Conservation (phyloP, 148 eudicot species). For the Fallopia convolvulus region DNA sequence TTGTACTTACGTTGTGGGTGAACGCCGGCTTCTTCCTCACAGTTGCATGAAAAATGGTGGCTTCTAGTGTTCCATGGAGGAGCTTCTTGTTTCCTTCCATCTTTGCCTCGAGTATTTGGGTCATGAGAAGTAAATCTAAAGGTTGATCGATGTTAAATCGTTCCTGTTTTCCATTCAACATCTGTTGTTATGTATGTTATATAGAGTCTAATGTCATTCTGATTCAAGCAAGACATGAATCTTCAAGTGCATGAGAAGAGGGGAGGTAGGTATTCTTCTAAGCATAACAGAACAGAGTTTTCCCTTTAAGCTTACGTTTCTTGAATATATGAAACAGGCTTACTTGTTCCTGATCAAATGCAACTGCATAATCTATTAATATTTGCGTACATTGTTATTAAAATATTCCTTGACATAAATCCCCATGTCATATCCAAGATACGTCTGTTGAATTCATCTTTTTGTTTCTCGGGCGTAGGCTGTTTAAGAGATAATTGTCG, state of each 20-base stretch:
- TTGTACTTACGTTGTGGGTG: slow-evolving; percentile 44
- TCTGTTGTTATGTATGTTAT: slow-evolving; percentile 10
- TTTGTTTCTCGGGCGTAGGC: too few relatives aligned
- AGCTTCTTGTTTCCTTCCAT: slow-evolving; percentile 25
- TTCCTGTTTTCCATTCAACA: background rate
- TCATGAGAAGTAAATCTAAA: background rate
- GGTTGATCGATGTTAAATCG: background rate
- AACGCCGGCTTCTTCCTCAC: slow-evolving; percentile 35
- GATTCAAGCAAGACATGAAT: slow-evolving; percentile 28
- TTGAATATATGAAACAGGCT: slow-evolving; percentile 9
- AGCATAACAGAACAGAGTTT: slow-evolving; percentile 19
- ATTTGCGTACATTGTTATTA: background rate
- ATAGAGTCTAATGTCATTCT: slow-evolving; percentile 19
- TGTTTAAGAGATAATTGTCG: background rate
- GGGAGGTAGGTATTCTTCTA: slow-evolving; percentile 24
- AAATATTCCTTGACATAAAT: too few relatives aligned
- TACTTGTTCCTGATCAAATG: background rate
- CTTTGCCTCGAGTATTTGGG: background rate
- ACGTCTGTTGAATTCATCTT: background rate
- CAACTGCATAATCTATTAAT: background rate
- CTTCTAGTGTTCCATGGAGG: slow-evolving; percentile 89
- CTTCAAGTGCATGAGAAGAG: slow-evolving; percentile 27
- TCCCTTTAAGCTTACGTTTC: slow-evolving; percentile 54
- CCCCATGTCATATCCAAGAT: too few relatives aligned
- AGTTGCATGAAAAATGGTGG: slow-evolving; percentile 76